Percentiles rank a stretch among this genome's conserved stretches.
Evolutionary conservation across 345 rosid genomes (phyloP).

Genomic region (Erodium maritimum): DNA sequence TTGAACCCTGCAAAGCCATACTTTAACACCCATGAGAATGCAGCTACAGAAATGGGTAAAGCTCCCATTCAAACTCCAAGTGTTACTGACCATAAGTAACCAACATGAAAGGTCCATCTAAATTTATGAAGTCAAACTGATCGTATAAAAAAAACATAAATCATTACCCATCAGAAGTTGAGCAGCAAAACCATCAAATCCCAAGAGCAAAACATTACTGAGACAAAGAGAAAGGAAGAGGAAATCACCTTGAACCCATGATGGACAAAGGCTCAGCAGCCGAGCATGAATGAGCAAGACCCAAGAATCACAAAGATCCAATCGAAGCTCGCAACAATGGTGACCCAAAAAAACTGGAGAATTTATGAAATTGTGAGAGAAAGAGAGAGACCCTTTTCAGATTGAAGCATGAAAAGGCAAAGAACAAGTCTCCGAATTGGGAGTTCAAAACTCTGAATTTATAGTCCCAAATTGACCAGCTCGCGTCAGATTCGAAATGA

Average conservation of each 20-base stretch:
- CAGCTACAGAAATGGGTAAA: no score
- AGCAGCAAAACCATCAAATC: neutral
- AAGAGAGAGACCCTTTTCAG: neutral
- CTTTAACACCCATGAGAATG: no score
- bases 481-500: neutral
- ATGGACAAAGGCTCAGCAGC: neutral
- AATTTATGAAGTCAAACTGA: no score
- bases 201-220: no score
- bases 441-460: no score
- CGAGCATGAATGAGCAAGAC: neutral
- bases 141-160: no score
- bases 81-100: neutral
- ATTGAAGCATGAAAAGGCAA: neutral
- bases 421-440: neutral
- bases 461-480: neutral
- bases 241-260: neutral
- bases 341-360: neutral
- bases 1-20: neutral
- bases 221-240: neutral
- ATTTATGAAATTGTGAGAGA: neutral
- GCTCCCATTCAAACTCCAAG: neutral
- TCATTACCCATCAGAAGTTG: neutral
- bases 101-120: neutral
- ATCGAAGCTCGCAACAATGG: neutral
- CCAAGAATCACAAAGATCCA: neutral